These are phyloP conservation scores for Xylaria digitata DNA, from an alignment of 2,329 filamentous ascomycete species.

Conservation along the genomic window DNA sequence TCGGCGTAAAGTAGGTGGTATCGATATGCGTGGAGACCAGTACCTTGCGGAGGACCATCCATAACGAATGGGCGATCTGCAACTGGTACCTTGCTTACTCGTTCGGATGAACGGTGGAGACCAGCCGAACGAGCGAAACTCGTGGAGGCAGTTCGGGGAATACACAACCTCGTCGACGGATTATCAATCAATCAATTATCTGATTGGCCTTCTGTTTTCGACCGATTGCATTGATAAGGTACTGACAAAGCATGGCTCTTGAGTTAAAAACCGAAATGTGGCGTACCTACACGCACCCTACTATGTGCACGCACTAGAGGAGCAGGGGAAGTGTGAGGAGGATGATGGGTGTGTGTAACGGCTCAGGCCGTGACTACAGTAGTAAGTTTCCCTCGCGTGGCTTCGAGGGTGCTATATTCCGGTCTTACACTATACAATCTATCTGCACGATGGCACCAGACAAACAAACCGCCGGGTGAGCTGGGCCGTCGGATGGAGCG, in stretches of 20 bases:
- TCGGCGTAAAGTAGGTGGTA: not conserved
- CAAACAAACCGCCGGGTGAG: conserved; percentile 28
- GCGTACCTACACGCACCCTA: not conserved
- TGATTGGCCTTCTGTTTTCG: conserved; percentile 1
- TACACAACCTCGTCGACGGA: conserved; percentile 4
- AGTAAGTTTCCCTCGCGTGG: conserved; percentile 25
- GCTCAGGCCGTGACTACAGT: conserved; percentile 16
- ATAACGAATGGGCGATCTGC: conserved; percentile 35
- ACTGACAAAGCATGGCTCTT: not conserved
- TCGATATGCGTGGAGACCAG: conserved; percentile 23
- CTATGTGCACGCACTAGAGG: not conserved
- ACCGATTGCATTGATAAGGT: conserved; percentile 13
- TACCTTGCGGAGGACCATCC: conserved; percentile 37
- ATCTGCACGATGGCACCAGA: conserved; percentile 19
- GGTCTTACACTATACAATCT: conserved; percentile 22
- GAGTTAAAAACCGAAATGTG: conserved; percentile 13
- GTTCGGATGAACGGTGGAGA: conserved; percentile 38
- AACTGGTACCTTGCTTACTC: conserved; percentile 39
- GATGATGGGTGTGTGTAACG: conserved; percentile 15
- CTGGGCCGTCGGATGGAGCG: conserved; percentile 35
- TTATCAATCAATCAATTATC: conserved; percentile 22
- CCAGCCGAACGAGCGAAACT: conserved; percentile 29
- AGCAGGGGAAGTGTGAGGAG: not conserved
- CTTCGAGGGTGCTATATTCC: conserved; percentile 15
- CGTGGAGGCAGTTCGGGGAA: conserved; percentile 26